Percentiles rank a stretch among this genome's conserved stretches.
phyloP scores from a whole-genome alignment of 371 early-diverging fungal genomes.

The Mucor indicus region DNA sequence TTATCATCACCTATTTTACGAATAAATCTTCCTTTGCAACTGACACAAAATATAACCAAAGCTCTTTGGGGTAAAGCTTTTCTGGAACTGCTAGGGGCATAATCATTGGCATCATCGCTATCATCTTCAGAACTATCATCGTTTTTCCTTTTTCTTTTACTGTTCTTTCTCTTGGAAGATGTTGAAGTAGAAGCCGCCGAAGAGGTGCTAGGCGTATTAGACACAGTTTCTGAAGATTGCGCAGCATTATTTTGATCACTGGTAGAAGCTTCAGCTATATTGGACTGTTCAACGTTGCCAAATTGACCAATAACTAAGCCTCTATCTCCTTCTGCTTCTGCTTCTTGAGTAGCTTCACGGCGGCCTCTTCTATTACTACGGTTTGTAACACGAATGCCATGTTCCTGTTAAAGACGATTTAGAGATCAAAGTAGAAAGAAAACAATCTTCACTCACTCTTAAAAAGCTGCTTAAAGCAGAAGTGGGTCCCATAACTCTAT shows the following conservation, averaged over 20 bases:
- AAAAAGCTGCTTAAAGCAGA: conserved; percentile 72
- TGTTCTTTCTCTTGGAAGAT: conserved; percentile 15
- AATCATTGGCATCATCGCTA: conserved; percentile 25
- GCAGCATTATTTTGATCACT: conserved; percentile 20
- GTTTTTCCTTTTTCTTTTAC: conserved; percentile 33
- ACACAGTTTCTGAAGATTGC: neutral
- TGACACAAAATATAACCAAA: conserved; percentile 55
- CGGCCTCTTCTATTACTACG: conserved; percentile 22
- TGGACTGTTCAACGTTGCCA: neutral
- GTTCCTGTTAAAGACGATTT: conserved; percentile 45
- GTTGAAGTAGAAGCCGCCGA: neutral
- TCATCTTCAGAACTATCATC: conserved; percentile 32
- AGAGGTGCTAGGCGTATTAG: neutral
- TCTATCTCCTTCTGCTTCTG: neutral
- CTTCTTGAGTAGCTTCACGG: conserved; percentile 5
- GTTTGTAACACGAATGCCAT: conserved; percentile 64
- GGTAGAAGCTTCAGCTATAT: conserved; percentile 2
- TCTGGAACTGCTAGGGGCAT: conserved; percentile 28
- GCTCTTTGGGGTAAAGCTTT: conserved; percentile 28
- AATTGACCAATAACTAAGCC: too few relatives aligned
- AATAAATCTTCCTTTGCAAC: conserved; percentile 60
- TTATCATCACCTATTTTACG: conserved; percentile 27
- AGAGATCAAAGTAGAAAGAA: neutral
- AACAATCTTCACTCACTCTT: conserved; percentile 23
- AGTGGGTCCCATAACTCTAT: conserved; percentile 64